Evolutionary conservation across 73 alveolate genomes (phyloP), one percentile per base, ranked within the genome.

Genomic region (Paramecium bursaria): DNA sequence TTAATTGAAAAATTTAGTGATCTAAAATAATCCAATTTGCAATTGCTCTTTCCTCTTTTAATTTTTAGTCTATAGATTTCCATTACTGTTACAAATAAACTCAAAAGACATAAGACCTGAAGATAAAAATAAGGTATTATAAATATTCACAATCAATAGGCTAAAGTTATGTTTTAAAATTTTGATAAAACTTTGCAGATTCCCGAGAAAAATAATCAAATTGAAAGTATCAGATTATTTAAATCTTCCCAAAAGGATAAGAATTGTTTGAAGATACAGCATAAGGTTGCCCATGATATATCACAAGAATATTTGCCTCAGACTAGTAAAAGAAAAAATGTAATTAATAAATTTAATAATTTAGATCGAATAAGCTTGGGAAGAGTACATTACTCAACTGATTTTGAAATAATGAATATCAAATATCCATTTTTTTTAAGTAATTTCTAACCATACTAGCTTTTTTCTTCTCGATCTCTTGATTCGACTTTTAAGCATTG

Each of bases 61-160:
- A 74, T 96, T 96, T 86, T 87, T 96, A 46, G 98, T 96, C 5
- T 96, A 96, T 80, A 90, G 99, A 86, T 95, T 96, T 86, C 99
- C 98, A n/a, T 80, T 85, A 50, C 92, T 96, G 10, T 61, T 75
- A 54, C 93, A 91, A 86, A 95, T 94, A 26, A 95, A 95, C 86
- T 95, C 95, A 15, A 80, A 33, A 19, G 88, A 74, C 22, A 95
- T 96, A 5, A 90, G 94, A 6, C 96, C 95, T 55, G 80, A 87
- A 42, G 99, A 96, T 73, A 74, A 88, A 46, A 49, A 85, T 31
- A 94, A 67, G 17, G 82, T 67, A 33, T 35, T 2, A 9, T 2
- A 1, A 31, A 17, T 6, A 31, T 39, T 10, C 7, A 39, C 21
- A 39, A 7, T 39, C 11, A 39, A 19, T 15, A 85, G 86, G 98